These are phyloP conservation scores for Penicillium ochrochloron DNA, from an alignment of 495 filamentous ascomycete genomes.

Conservation along the genomic window DNA sequence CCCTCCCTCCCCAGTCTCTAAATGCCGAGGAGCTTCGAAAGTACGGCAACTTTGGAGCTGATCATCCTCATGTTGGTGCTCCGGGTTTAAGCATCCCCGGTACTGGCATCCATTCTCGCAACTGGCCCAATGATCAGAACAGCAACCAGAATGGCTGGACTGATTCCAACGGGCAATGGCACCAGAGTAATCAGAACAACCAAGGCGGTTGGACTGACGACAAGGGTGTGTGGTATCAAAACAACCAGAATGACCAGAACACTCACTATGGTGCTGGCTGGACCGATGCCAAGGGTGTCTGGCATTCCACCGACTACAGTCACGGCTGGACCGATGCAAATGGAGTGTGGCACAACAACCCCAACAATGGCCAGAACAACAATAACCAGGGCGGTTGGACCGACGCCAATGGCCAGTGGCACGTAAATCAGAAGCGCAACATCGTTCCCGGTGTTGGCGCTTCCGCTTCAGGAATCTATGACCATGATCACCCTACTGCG, in stretches of 20 bases:
- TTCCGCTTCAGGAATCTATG: no score
- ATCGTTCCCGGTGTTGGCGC: not conserved
- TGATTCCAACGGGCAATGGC: no score
- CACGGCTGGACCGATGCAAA: constrained; percentile 26
- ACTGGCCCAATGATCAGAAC: constrained; percentile 15
- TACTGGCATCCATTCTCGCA: constrained; percentile 20
- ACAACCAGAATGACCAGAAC: constrained; percentile 14
- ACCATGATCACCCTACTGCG: not conserved
- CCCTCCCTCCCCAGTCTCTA: constrained; percentile 1
- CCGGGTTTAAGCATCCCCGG: constrained; percentile 17
- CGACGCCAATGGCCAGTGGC: constrained; percentile 28
- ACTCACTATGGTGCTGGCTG: constrained; percentile 18
- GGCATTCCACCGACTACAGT: constrained; percentile 26
- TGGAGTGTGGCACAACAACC: constrained; percentile 20
- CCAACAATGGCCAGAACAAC: constrained; percentile 15
- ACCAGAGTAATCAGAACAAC: constrained; percentile 16
- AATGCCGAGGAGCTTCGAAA: constrained; percentile 11
- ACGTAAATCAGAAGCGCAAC: constrained; percentile 27
- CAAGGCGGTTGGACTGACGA: constrained; percentile 24
- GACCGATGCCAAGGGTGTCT: constrained; percentile 28
- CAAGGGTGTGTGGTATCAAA: constrained; percentile 18
- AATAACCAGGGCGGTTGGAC: constrained; percentile 26
- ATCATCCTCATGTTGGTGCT: constrained; percentile 15
- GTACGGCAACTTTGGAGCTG: constrained; percentile 9
- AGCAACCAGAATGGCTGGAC: no score